phyloP scores from a whole-genome alignment of 2,329 filamentous ascomycete genomes.

The Ascochyta pisi region DNA sequence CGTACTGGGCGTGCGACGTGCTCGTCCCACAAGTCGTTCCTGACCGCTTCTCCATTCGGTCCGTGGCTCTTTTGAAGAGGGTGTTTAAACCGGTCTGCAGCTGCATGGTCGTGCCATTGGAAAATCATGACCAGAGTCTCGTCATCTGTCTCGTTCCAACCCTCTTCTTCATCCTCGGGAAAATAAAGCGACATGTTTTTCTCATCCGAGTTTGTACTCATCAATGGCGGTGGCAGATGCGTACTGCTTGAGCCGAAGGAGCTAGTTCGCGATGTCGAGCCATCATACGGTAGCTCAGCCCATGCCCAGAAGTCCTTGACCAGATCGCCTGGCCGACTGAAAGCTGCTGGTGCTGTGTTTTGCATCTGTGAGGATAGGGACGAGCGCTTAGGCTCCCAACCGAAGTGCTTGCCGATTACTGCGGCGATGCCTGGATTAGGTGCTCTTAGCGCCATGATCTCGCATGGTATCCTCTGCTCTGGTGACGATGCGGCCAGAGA shows the following conservation, averaged over 20 bases:
- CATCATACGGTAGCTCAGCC: slow-evolving; percentile 30
- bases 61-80: slow-evolving; percentile 37
- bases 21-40: slow-evolving; percentile 33
- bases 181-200: slow-evolving; percentile 34
- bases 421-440: slow-evolving; percentile 30
- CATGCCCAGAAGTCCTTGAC: slow-evolving; percentile 40
- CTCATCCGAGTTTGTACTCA: slow-evolving; percentile 33
- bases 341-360: slow-evolving; percentile 23
- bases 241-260: slow-evolving; percentile 9
- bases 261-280: slow-evolving; percentile 7
- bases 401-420: slow-evolving; percentile 39
- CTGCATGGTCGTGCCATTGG: slow-evolving; percentile 36
- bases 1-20: slow-evolving; percentile 36
- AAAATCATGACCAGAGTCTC: slow-evolving; percentile 42
- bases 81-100: slow-evolving; percentile 40
- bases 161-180: slow-evolving; percentile 21
- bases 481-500: slow-evolving; percentile 29
- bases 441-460: slow-evolving; percentile 32
- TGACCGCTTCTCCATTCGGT: slow-evolving; percentile 29
- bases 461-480: slow-evolving; percentile 30
- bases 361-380: slow-evolving; percentile 29
- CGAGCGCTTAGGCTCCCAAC: slow-evolving; percentile 38
- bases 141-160: slow-evolving; percentile 16
- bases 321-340: slow-evolving; percentile 37
- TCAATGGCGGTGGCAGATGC: neutral